Evolutionary conservation across 768 basidiomycete species (phyloP).

Genomic region (Phaeolepiota aurea): DNA sequence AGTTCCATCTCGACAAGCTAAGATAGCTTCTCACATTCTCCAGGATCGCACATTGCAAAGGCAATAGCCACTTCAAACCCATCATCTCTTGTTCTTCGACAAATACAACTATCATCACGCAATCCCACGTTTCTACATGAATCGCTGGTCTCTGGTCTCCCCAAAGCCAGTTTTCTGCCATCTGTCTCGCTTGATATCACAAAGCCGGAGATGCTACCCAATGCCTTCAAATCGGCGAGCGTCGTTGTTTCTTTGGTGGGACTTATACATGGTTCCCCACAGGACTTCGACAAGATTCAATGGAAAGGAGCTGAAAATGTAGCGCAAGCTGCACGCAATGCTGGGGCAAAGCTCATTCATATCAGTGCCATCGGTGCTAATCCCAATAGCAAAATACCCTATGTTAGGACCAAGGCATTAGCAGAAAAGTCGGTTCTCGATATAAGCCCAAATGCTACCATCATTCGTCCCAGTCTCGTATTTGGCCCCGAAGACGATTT

Average conservation of each 20-base stretch:
- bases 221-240: constrained; percentile 45
- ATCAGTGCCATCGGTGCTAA: constrained; percentile 76
- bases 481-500: constrained; percentile 75
- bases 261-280: constrained; percentile 46
- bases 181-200: constrained; percentile 48
- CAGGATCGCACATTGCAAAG: constrained; percentile 55
- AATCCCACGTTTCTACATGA: constrained; percentile 36
- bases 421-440: constrained; percentile 49
- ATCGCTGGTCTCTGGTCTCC: constrained; percentile 19
- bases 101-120: constrained; percentile 54
- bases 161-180: constrained; percentile 29
- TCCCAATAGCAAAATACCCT: constrained; percentile 44
- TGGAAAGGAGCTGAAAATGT: constrained; percentile 62
- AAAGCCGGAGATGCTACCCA: constrained; percentile 30
- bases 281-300: constrained; percentile 54
- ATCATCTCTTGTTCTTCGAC: constrained; percentile 22
- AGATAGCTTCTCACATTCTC: not conserved
- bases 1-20: not conserved
- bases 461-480: constrained; percentile 64
- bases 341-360: constrained; percentile 53
- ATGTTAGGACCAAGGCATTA: constrained; percentile 52
- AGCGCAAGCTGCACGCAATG: constrained; percentile 39
- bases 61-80: constrained; percentile 32
- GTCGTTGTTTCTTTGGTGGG: constrained; percentile 66
- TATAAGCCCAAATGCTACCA: constrained; percentile 40